Evolutionary conservation across 495 filamentous ascomycete genomes (phyloP).

Genomic region (Aspergillus asperescens): DNA sequence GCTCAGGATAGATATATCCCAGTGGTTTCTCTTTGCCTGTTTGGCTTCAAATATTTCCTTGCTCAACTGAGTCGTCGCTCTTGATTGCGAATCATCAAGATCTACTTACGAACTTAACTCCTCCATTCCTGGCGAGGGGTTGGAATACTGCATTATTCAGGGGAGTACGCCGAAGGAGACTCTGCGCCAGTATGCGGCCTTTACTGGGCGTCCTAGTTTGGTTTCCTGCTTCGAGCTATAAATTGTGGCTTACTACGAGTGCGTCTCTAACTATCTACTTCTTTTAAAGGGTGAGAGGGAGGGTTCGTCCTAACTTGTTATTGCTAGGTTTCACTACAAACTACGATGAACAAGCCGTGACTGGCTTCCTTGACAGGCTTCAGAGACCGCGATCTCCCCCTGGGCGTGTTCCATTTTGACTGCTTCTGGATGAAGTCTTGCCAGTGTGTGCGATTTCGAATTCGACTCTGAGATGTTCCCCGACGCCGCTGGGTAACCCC

Average conservation of each 20-base stretch:
- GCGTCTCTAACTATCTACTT: constrained; percentile 2
- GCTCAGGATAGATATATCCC: not conserved
- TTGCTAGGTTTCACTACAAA: constrained; percentile 55
- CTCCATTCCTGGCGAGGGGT: constrained; percentile 54
- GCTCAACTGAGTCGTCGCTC: too few species aligned
- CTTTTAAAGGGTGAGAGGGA: too few species aligned
- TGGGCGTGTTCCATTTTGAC: constrained; percentile 68
- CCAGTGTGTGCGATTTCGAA: constrained; percentile 69
- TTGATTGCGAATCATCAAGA: too few species aligned
- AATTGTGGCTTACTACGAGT: constrained; percentile 64
- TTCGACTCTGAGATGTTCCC: constrained; percentile 66
- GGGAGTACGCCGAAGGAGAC: constrained; percentile 64
- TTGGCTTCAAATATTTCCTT: not conserved
- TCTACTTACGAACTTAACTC: too few species aligned
- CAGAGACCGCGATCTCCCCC: constrained; percentile 56
- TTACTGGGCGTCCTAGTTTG: constrained; percentile 55
- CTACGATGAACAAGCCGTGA: constrained; percentile 64
- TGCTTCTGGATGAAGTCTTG: constrained; percentile 64
- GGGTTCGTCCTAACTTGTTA: not conserved
- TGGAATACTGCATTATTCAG: constrained; percentile 60
- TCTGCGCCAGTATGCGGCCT: constrained; percentile 53
- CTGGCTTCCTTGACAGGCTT: constrained; percentile 63
- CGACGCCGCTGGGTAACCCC: constrained; percentile 57
- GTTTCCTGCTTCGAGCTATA: constrained; percentile 67
- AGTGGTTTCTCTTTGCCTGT: not conserved